Base-by-base conservation (phyloP, 805 yeast species). In the Tetrapisispora arboricola region DNA sequence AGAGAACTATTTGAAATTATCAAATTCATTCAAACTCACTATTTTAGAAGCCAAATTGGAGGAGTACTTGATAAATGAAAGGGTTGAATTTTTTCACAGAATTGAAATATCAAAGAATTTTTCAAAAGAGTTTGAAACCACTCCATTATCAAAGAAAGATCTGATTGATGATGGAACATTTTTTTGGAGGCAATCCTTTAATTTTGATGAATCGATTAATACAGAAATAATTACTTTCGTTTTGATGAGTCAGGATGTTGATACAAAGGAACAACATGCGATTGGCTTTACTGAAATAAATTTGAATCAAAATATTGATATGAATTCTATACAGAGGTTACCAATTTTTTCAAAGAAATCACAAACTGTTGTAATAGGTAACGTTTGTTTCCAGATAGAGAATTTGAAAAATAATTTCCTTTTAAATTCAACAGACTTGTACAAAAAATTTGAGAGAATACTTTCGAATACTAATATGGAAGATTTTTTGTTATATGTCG, bases 371-470 rank as follows among this genome's bases (percentile, higher is more conserved):
- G 22, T 16, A 34, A 9, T 34, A 15, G 37, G 37, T 24, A 24
- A 25, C 12, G 17, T 34, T 24, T 34, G 37, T 25, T 34, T 34
- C 11, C 29, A 34, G 25, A 17, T 34, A 9, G 29, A 34, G 18
- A 15, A 22, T 10, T 24, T 25, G 7, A 34, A 34, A 17, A 34
- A 16, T 12, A 28, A 20, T 19, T 27, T 36, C 19, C 8, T 36
- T 11, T 18, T 75, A 70, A 49, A 28, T 24, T 73, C 85, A 0
- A 75, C 80, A 1, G 58, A 64, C 6, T 72, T 73, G 46, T 90
- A 81, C 55, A 68, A 69, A 31, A 67, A 74, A 10, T 64, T 90
- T 36, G 86, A 81, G 46, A 71, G 68, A 15, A 75, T 79, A 73
- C 63, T 86, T 6, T 45, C 63, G 5, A 28, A 25, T 25, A 34